A percentile compares a stretch with the other conserved stretches of the same genome.
These are phyloP conservation scores for Magnolia sinica DNA, from an alignment of 164 flowering plant genomes.

Conservation along the genomic window DNA sequence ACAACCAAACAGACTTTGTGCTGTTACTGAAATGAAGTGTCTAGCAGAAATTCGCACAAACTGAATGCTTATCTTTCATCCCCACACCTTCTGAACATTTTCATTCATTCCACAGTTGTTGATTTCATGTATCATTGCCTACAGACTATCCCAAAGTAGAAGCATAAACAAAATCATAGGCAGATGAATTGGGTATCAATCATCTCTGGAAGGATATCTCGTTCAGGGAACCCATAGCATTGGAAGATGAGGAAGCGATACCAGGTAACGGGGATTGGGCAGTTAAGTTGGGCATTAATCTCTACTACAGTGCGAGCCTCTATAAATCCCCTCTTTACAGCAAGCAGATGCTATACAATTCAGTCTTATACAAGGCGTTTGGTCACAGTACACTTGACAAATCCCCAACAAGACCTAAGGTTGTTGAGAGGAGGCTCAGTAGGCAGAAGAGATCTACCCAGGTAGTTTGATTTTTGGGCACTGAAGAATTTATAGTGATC, in stretches of 20 bases:
- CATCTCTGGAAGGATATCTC: conserved; percentile 56
- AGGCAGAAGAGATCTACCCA: conserved; percentile 47
- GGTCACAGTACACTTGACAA: conserved; percentile 20
- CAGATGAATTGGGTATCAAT: conserved; percentile 62
- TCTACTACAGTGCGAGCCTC: no score
- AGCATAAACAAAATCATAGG: conserved; percentile 60
- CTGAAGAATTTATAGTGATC: no score
- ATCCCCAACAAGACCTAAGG: conserved; percentile 32
- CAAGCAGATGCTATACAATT: no score
- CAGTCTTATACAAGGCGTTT: no score
- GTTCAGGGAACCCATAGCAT: conserved; percentile 59
- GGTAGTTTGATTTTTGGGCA: no score
- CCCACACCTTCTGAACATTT: background rate
- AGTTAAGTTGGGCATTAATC: conserved; percentile 59
- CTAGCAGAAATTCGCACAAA: no score
- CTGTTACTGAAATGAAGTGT: no score
- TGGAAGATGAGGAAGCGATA: conserved; percentile 65
- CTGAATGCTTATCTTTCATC: no score
- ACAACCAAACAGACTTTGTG: no score
- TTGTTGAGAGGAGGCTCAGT: conserved; percentile 34
- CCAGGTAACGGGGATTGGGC: conserved; percentile 91
- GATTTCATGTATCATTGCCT: conserved; percentile 4
- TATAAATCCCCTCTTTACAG: no score
- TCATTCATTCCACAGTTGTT: background rate
- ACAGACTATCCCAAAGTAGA: conserved; percentile 87